Evolutionary conservation across 345 rosid genomes (phyloP).

Genomic region (Rhizophora apiculata): DNA sequence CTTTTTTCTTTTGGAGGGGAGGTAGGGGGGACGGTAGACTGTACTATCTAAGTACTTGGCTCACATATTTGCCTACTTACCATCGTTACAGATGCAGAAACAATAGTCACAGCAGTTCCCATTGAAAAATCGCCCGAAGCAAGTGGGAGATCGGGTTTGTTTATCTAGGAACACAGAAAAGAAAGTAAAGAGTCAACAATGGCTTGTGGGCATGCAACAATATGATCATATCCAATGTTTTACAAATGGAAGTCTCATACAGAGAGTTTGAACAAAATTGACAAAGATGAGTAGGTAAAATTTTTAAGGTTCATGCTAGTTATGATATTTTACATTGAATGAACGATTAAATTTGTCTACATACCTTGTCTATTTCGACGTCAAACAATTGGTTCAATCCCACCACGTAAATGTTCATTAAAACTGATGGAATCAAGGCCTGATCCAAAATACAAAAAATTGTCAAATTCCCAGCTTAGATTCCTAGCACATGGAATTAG

Average conservation of each 20-base stretch:
- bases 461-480: background rate
- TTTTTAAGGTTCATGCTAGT: too few species aligned
- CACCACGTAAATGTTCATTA: conserved; percentile 34
- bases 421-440: conserved; percentile 30
- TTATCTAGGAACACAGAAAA: conserved; percentile 16
- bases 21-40: too few species aligned
- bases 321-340: too few species aligned
- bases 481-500: background rate
- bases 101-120: conserved; percentile 27
- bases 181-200: too few species aligned
- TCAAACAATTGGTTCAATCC: conserved; percentile 36
- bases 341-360: too few species aligned
- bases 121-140: conserved; percentile 36
- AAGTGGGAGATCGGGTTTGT: conserved; percentile 37
- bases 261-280: too few species aligned
- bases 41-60: too few species aligned
- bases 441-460: background rate
- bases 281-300: too few species aligned
- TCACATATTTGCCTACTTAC: conserved; percentile 8
- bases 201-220: background rate
- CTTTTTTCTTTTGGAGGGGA: too few species aligned
- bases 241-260: too few species aligned
- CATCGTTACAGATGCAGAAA: conserved; percentile 14
- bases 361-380: conserved; percentile 38
- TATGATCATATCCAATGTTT: background rate